Evolutionary conservation across 805 yeast species (phyloP).

Genomic region (Yamadazyma ubonensis): DNA sequence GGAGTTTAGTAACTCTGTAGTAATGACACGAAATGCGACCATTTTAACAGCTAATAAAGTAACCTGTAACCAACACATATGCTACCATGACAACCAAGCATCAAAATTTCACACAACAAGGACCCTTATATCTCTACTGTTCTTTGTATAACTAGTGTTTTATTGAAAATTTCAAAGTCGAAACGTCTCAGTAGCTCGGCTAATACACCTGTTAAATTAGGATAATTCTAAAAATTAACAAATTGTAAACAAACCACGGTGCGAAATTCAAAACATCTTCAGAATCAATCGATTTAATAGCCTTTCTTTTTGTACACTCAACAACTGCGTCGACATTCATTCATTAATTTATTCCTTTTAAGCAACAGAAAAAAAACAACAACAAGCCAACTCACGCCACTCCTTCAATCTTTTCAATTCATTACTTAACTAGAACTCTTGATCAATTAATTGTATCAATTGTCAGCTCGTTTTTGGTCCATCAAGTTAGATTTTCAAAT

Average conservation of each 20-base stretch:
- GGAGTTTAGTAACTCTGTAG: neutral
- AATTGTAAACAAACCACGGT: conserved; percentile 3
- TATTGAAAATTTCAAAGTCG: neutral
- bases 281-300: conserved; percentile 1
- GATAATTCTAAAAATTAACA: conserved; percentile 1
- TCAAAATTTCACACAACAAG: too few species aligned
- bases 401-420: neutral
- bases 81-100: too few species aligned
- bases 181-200: neutral
- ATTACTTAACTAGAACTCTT: neutral
- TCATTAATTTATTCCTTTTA: neutral
- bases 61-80: neutral
- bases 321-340: conserved; percentile 5
- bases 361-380: neutral
- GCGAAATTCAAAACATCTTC: conserved; percentile 8
- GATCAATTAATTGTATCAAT: neutral
- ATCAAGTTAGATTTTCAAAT: neutral
- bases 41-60: neutral
- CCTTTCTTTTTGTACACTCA: conserved; percentile 3
- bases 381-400: neutral
- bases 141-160: neutral
- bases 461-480: neutral
- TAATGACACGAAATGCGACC: neutral
- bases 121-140: neutral
- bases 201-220: neutral